Evolutionary conservation across 257 asterid genomes (phyloP), one percentile per base, ranked within the genome.

Genomic region (Asclepias syriaca): DNA sequence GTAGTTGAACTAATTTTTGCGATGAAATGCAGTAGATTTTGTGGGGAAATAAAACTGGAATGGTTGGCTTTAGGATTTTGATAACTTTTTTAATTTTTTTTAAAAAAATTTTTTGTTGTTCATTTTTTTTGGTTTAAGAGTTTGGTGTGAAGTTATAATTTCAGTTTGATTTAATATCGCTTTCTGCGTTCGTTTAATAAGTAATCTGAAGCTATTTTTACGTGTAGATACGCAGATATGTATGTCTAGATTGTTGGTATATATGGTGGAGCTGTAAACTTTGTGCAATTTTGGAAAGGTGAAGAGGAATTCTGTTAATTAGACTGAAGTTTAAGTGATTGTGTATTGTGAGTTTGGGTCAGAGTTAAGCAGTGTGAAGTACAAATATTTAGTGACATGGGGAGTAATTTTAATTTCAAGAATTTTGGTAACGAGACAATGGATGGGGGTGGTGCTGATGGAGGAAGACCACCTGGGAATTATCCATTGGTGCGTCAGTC

Each of bases 321-420:
- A 32, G 68, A 75, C 40, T 74, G 68, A 19, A 53, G 57, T 67
- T 67, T 72, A 72, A 54, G 74, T 76, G 85, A 59, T 80, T 85
- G 65, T 40, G 71, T 56, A 59, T 46, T 57, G 64, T 67, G 83
- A 85, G 74, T 43, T 73, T 68, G 81, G 73, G 72, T 70, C 74
- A 58, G 68, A 19, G 51, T 78, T 69, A 2, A 69, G 68, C 55
- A 45, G 34, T 55, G 40, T n/a, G 66, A 37, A 55, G 43, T 45
- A 50, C 50, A 69, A 50, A 75, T 40, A 69, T 78, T 68, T 75
- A 43, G 76, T 43, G 69, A 77, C 76, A 85, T 89, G 92, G 98
- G 89, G 74, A 81, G 92, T 71, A 77, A 85, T 76, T 74, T 86
- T n/a, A 85, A 89, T 80, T 91, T 94, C 86, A 84, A 81, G 85